Evolutionary conservation across 2,329 filamentous ascomycete species (phyloP).

Genomic region (Claviceps sp.): DNA sequence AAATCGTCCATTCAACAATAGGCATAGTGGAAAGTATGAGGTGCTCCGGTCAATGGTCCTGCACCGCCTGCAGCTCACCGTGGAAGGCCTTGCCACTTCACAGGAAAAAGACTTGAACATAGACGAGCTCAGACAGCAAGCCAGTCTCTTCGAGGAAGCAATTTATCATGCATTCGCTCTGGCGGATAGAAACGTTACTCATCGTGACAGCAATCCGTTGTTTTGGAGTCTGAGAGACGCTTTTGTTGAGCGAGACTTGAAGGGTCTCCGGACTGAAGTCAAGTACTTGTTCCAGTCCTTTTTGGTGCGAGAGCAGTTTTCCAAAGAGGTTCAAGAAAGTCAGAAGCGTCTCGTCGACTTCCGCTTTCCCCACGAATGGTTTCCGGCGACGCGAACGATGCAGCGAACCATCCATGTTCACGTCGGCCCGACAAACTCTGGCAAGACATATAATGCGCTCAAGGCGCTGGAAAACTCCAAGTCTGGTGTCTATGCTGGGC

Average conservation of each 20-base stretch:
- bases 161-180: slow-evolving; percentile 32
- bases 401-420: slow-evolving; percentile 82
- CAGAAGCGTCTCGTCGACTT: slow-evolving; percentile 64
- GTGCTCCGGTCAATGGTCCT: slow-evolving; percentile 22
- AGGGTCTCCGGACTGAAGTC: slow-evolving; percentile 43
- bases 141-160: slow-evolving; percentile 29
- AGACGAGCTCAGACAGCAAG: slow-evolving; percentile 31
- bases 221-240: slow-evolving; percentile 46
- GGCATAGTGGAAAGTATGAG: slow-evolving; percentile 16
- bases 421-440: slow-evolving; percentile 93
- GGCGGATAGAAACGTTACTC: slow-evolving; percentile 25
- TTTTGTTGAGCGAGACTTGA: slow-evolving; percentile 39
- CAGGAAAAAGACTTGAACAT: slow-evolving; percentile 18
- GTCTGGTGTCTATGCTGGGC: slow-evolving; percentile 79
- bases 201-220: slow-evolving; percentile 34
- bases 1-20: slow-evolving; percentile 13
- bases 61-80: slow-evolving; percentile 22
- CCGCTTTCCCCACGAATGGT: slow-evolving; percentile 88
- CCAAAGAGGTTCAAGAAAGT: slow-evolving; percentile 38
- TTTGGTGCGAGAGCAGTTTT: slow-evolving; percentile 43
- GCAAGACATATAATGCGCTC: slow-evolving; percentile 91
- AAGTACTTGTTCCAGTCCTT: slow-evolving; percentile 56
- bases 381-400: slow-evolving; percentile 64
- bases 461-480: slow-evolving; percentile 67
- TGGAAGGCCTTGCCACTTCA: slow-evolving; percentile 15